These are phyloP conservation scores for Lyophyllum shimeji DNA, from an alignment of 768 basidiomycete genomes.

Conservation along the genomic window DNA sequence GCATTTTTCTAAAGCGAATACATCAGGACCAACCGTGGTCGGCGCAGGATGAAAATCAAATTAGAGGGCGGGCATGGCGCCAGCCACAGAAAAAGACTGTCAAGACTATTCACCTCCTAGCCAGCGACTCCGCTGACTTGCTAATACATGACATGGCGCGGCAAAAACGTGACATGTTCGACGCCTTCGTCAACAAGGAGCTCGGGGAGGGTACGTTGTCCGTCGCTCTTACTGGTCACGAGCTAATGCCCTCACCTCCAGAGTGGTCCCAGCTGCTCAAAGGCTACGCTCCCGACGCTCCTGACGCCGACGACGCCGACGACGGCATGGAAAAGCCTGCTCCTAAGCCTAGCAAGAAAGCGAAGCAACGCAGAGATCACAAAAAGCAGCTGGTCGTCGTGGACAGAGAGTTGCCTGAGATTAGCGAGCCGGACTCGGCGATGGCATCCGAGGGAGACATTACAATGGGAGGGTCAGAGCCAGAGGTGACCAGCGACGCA, in stretches of 20 bases:
- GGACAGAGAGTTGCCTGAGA: not conserved
- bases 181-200: conserved; percentile 17
- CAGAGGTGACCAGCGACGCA: not conserved
- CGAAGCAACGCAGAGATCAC: not conserved
- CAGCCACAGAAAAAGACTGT: conserved; percentile 16
- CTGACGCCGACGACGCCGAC: not conserved
- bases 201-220: conserved; percentile 3
- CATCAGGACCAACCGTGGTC: conserved; percentile 19
- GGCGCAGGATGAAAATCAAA: conserved; percentile 17
- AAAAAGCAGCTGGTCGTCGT: not conserved
- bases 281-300: not conserved
- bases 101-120: conserved; percentile 11
- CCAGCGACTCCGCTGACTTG: conserved; percentile 13
- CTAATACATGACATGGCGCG: conserved; percentile 11
- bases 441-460: not conserved
- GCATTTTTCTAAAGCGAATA: not conserved
- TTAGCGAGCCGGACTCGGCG: not conserved
- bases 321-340: not conserved
- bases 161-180: conserved; percentile 13
- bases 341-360: not conserved
- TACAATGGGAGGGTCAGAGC: not conserved
- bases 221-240: not conserved
- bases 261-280: not conserved
- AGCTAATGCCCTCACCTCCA: not conserved
- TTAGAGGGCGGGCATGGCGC: conserved; percentile 7